Evolutionary conservation across 2,329 filamentous ascomycete species (phyloP).

Genomic region (Xylaria sp.): DNA sequence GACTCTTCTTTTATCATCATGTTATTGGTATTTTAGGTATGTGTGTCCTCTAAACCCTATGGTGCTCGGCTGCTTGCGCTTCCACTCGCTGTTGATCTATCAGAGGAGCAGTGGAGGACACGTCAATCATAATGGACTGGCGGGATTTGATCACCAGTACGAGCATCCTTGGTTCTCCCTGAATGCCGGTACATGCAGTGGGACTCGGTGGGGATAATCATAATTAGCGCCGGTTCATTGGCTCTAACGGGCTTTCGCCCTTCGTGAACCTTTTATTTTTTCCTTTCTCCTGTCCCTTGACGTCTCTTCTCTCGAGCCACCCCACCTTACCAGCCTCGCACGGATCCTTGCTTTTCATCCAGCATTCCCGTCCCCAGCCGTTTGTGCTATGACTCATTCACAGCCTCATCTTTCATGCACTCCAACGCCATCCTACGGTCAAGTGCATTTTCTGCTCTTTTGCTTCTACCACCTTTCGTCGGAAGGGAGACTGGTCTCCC

Average conservation of each 20-base stretch:
- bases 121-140: conserved; percentile 25
- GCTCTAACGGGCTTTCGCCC: conserved; percentile 25
- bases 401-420: conserved; percentile 40
- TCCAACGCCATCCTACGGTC: conserved; percentile 26
- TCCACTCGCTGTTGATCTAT: not conserved
- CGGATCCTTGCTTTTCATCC: conserved; percentile 40
- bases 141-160: conserved; percentile 4
- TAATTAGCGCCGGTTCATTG: conserved; percentile 20
- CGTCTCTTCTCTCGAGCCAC: conserved; percentile 35
- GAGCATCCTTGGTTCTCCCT: conserved; percentile 42
- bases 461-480: conserved; percentile 9
- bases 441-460: conserved; percentile 17
- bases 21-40: not conserved
- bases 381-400: conserved; percentile 46
- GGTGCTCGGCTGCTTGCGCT: not conserved
- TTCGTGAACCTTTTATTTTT: conserved; percentile 28
- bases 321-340: conserved; percentile 41
- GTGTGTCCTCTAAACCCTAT: not conserved
- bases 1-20: not conserved
- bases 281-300: conserved; percentile 7
- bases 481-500: not conserved
- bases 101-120: conserved; percentile 17
- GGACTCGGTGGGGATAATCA: conserved; percentile 30
- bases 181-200: conserved; percentile 42
- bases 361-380: conserved; percentile 43